Conservation (phyloP, 192 early-diverging fungal species). For the Coemansia sp. region DNA sequence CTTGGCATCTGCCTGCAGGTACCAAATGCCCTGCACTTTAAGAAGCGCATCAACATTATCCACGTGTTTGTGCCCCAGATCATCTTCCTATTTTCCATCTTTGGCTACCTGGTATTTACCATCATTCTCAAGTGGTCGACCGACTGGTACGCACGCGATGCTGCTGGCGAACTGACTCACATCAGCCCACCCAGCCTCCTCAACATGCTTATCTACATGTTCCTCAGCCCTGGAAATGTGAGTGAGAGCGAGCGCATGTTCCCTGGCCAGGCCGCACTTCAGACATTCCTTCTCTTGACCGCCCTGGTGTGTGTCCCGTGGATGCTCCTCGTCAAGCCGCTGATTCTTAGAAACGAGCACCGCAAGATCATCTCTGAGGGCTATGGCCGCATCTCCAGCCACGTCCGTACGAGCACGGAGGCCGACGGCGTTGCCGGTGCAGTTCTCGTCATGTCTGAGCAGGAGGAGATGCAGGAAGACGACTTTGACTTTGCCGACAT, state of each 20-base stretch:
- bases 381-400: conserved; percentile 63
- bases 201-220: conserved; percentile 99
- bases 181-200: conserved; percentile 88
- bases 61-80: conserved; percentile 93
- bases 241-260: conserved; percentile 68
- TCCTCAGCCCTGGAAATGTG: conserved; percentile 86
- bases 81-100: conserved; percentile 87
- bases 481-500: conserved; percentile 93
- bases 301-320: conserved; percentile 92
- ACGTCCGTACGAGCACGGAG: conserved; percentile 51
- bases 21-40: conserved; percentile 88
- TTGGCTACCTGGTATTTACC: conserved; percentile 90
- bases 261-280: conserved; percentile 80
- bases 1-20: conserved; percentile 89
- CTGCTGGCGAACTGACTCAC: conserved; percentile 56
- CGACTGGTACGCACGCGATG: conserved; percentile 78
- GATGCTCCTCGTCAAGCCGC: conserved; percentile 95
- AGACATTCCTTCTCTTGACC: conserved; percentile 73
- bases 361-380: conserved; percentile 67
- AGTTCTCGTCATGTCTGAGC: conserved; percentile 56
- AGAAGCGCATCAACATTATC: conserved; percentile 73
- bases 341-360: conserved; percentile 80
- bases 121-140: conserved; percentile 97
- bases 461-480: conserved; percentile 65
- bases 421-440: conserved; percentile 40